Conservation (phyloP, 257 asterid genomes). For the Primulina tabacum region DNA sequence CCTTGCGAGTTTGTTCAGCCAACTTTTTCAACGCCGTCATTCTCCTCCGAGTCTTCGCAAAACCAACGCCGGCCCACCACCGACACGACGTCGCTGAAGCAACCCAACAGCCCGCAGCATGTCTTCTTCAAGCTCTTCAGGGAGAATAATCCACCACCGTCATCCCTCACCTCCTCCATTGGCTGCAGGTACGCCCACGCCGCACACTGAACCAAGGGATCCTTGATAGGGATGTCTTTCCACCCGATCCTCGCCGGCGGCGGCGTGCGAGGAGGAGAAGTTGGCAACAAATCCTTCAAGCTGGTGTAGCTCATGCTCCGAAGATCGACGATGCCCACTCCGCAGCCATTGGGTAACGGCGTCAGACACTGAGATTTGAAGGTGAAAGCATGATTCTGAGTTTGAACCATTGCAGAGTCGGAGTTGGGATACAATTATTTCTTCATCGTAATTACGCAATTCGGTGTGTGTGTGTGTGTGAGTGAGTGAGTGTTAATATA, state of each 20-base stretch:
- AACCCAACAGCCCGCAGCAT: slow-evolving; percentile 30
- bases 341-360: too few species aligned
- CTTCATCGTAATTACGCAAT: too few species aligned
- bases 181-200: slow-evolving; percentile 78
- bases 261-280: slow-evolving; percentile 19
- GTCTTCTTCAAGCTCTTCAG: slow-evolving; percentile 18
- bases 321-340: neutral
- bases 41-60: neutral
- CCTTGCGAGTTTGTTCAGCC: neutral
- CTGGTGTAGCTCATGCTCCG: slow-evolving; percentile 42
- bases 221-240: slow-evolving; percentile 60
- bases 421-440: too few species aligned
- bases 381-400: too few species aligned
- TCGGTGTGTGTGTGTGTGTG: too few species aligned
- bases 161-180: slow-evolving; percentile 15
- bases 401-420: too few species aligned
- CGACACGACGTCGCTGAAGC: slow-evolving; percentile 42
- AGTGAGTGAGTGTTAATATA: too few species aligned
- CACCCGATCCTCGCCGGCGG: slow-evolving; percentile 34
- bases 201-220: slow-evolving; percentile 65
- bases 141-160: slow-evolving; percentile 18
- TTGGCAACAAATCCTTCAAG: slow-evolving; percentile 52
- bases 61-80: slow-evolving; percentile 22
- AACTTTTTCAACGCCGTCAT: slow-evolving; percentile 12
- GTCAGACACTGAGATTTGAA: too few species aligned